These are phyloP conservation scores for Solanum chilense DNA, from an alignment of 257 asterid genomes.

Conservation along the genomic window DNA sequence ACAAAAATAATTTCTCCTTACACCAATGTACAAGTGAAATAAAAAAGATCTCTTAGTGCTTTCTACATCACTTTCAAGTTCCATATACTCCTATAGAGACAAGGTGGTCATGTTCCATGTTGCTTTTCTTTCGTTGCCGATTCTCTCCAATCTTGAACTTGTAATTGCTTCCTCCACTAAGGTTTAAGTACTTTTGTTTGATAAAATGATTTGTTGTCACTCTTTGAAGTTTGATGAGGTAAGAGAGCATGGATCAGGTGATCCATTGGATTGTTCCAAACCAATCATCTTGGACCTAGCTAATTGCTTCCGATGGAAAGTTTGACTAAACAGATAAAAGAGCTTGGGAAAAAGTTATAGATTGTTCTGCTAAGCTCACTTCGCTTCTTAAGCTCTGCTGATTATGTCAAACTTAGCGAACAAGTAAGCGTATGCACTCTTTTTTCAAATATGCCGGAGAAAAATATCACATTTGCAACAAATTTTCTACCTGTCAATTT, in stretches of 20 bases:
- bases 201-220: neutral
- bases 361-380: neutral
- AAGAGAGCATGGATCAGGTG: neutral
- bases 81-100: neutral
- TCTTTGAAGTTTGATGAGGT: neutral
- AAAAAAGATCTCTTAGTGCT: neutral
- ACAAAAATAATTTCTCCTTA: neutral
- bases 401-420: neutral
- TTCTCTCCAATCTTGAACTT: neutral
- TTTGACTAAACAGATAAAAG: neutral
- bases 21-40: neutral
- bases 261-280: neutral
- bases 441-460: neutral
- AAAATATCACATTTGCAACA: neutral
- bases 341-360: neutral
- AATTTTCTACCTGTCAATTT: neutral
- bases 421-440: neutral
- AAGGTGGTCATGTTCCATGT: neutral
- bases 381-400: neutral
- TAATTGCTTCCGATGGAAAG: neutral
- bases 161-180: neutral
- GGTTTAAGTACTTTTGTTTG: neutral
- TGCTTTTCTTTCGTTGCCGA: neutral
- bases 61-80: neutral
- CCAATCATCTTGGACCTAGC: neutral